These are phyloP conservation scores for Chlamydomonas schloesseri DNA, from an alignment of 139 green algal species.

Conservation along the genomic window DNA sequence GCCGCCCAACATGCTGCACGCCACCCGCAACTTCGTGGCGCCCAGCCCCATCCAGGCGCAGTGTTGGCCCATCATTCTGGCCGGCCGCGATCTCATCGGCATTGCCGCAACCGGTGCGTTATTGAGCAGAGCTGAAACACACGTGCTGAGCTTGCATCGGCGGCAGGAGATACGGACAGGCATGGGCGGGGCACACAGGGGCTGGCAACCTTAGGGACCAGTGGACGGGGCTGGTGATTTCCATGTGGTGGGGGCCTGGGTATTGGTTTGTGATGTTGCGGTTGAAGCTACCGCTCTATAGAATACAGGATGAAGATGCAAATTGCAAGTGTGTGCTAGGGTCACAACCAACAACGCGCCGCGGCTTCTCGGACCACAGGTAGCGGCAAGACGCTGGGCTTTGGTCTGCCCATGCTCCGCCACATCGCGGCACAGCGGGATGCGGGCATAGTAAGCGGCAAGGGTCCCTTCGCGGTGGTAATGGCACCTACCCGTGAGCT, in stretches of 20 bases:
- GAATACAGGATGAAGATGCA: no score
- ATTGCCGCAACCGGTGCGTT: conserved; percentile 83
- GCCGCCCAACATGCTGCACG: conserved; percentile 72
- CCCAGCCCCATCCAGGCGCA: conserved; percentile 90
- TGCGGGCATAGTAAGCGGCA: conserved; percentile 57
- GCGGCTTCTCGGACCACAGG: not conserved
- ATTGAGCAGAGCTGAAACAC: no score
- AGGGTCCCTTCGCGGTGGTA: conserved; percentile 78
- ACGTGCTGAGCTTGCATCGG: no score
- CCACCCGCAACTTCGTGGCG: conserved; percentile 70
- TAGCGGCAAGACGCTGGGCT: conserved; percentile 80
- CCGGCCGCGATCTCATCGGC: conserved; percentile 87
- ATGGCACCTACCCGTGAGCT: conserved; percentile 95
- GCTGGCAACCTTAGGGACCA: no score
- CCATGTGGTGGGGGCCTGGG: no score
- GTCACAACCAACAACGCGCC: no score
- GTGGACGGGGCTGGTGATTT: no score
- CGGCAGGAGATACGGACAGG: no score
- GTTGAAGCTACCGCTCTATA: no score
- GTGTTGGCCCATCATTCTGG: conserved; percentile 86
- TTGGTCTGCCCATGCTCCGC: conserved; percentile 86
- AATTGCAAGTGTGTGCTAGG: no score
- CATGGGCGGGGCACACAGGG: no score
- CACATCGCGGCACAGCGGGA: conserved; percentile 82
- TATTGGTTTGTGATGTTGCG: no score